Evolutionary conservation across 768 basidiomycete species (phyloP), one percentile per base, ranked within the genome.

Genomic region (Psilocybe subaeruginosa): DNA sequence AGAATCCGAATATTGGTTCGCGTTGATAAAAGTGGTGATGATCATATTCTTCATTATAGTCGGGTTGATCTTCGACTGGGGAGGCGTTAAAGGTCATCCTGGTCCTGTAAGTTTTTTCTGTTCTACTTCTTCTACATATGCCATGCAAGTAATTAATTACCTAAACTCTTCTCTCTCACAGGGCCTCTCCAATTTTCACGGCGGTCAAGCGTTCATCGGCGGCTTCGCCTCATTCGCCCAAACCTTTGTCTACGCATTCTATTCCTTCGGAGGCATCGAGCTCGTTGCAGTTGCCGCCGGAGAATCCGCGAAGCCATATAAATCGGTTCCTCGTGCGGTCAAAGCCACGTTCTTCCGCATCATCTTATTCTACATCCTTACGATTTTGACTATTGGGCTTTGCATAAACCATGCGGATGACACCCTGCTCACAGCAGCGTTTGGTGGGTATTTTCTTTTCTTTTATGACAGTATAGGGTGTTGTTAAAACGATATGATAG

Each of bases 241-340:
- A 66, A 83, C 81, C 4, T 88, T 88, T 61, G 86, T 89, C 39
- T 90, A 81, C 35, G 88, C 88, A 11, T 89, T 89, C 62, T 92
- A 85, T 73, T 88, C 87, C 7, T 87, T 83, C 70, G 85, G 83
- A 16, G 86, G 88, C 16, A 85, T 89, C 31, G 89, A 90, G 65
- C 80, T 92, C 8, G 88, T 91, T 45, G 84, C 87, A 2, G 72
- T 91, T 33, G 89, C 89, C n/a, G 89, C 89, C 8, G 87, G 88
- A 35, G 90, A 91, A 74, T 85, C 85, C 5, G 80, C 79, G 49
- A 80, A 80, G 64, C 89, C 89, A 1, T 78, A 86, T 73, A 85
- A 85, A 69, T 73, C 85, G 0, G 82, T 90, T 30, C 88, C 88
- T 3, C 74, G 78, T 0, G 89, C 90, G 1, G 82, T 89, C 71